phyloP scores from a whole-genome alignment of 164 flowering plant genomes.

The Nymphaea thermarum region DNA sequence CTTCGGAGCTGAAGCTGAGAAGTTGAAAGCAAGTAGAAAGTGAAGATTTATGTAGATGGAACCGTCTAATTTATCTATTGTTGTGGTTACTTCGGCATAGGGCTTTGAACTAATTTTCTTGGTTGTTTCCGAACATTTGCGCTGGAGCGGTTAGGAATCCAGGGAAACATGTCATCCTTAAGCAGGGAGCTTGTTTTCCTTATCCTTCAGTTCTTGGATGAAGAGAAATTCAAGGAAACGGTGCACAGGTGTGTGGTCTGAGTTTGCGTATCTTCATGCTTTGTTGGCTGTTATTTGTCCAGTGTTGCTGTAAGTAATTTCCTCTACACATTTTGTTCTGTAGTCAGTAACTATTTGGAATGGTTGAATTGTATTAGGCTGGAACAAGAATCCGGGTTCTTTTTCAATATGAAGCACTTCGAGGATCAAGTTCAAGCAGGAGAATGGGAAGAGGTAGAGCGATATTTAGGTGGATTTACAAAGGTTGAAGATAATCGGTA shows the following conservation, averaged over 20 bases:
- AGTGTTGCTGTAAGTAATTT: background rate
- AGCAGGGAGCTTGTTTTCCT: slow-evolving; percentile 61
- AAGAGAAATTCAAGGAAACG: slow-evolving; percentile 64
- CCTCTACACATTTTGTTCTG: background rate
- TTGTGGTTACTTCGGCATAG: too few relatives aligned
- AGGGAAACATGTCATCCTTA: slow-evolving; percentile 56
- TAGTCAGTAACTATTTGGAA: background rate
- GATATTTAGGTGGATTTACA: slow-evolving; percentile 32
- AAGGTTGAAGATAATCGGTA: slow-evolving; percentile 26
- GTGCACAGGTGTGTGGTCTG: slow-evolving; percentile 38
- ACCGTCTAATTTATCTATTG: too few relatives aligned
- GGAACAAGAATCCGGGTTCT: slow-evolving; percentile 18
- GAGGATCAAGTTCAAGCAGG: slow-evolving; percentile 61
- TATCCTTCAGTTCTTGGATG: slow-evolving; percentile 61
- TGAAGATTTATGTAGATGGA: too few relatives aligned
- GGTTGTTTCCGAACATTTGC: slow-evolving; percentile 19
- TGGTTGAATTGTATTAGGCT: slow-evolving; percentile 4
- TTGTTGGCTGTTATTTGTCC: background rate
- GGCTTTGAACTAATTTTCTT: too few relatives aligned
- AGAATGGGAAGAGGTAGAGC: slow-evolving; percentile 60
- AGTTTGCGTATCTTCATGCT: too few relatives aligned
- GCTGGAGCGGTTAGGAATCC: slow-evolving; percentile 64
- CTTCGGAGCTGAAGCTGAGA: background rate
- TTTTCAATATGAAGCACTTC: slow-evolving; percentile 58
- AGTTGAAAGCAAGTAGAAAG: background rate